These are phyloP conservation scores for Phytopythium montanum DNA, from an alignment of 352 stramenopile species.

Conservation along the genomic window DNA sequence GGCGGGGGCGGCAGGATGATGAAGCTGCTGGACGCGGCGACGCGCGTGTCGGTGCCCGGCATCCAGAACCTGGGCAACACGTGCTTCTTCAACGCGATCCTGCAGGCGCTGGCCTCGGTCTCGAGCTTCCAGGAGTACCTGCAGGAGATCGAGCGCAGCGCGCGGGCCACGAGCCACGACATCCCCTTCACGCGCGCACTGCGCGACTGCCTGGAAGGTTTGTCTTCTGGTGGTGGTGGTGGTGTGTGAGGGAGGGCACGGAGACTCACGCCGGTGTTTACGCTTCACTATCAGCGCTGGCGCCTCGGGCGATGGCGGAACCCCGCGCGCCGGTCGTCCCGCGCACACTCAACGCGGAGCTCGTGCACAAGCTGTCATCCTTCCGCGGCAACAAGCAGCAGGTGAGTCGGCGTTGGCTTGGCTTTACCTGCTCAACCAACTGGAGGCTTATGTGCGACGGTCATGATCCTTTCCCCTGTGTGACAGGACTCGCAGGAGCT, in stretches of 20 bases:
- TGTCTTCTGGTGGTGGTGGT: neutral
- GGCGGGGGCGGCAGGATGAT: neutral
- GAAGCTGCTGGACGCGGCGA: conserved; percentile 9
- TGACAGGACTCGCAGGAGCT: conserved; percentile 81
- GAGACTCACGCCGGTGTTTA: conserved; percentile 1
- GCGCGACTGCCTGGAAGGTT: conserved; percentile 63
- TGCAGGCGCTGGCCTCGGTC: conserved; percentile 79
- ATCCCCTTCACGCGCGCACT: conserved; percentile 66
- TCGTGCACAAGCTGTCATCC: conserved; percentile 44
- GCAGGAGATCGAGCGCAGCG: conserved; percentile 45
- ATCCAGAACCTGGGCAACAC: conserved; percentile 89
- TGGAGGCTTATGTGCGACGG: neutral
- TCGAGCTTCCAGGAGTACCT: conserved; percentile 69
- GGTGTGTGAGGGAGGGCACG: no score
- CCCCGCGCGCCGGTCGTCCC: conserved; percentile 37
- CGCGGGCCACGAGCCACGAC: conserved; percentile 21
- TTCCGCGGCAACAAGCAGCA: conserved; percentile 84
- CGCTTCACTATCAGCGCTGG: conserved; percentile 15
- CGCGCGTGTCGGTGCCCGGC: conserved; percentile 43
- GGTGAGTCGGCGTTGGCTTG: conserved; percentile 11
- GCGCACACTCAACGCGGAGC: conserved; percentile 50
- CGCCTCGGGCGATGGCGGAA: conserved; percentile 26
- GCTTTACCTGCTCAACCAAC: neutral
- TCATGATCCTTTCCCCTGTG: neutral
- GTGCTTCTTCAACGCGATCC: conserved; percentile 90